phyloP scores from a whole-genome alignment of 1,139 yeast species.

The Scheffersomyces segobiensis region DNA sequence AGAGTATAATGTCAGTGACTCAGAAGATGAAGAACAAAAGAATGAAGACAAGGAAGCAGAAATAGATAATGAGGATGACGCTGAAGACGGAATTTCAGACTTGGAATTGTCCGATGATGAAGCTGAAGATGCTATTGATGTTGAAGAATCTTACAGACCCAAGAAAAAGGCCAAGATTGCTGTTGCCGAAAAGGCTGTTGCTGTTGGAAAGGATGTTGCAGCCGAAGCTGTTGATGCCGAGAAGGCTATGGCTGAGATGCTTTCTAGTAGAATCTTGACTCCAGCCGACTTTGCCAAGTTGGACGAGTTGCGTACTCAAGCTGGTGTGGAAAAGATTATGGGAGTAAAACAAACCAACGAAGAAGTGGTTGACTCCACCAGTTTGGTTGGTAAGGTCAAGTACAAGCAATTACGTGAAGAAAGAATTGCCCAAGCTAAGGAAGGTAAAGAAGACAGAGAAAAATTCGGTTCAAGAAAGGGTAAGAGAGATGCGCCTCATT shows the following conservation, averaged over 20 bases:
- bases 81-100: conserved; percentile 53
- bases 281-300: conserved; percentile 97
- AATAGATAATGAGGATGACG: conserved; percentile 41
- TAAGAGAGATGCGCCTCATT: conserved; percentile 72
- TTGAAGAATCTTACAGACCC: conserved; percentile 22
- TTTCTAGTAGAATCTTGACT: conserved; percentile 77
- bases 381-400: conserved; percentile 80
- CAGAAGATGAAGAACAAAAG: conserved; percentile 45
- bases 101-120: conserved; percentile 23
- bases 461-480: conserved; percentile 88
- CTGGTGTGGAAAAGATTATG: conserved; percentile 78
- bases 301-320: conserved; percentile 80
- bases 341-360: conserved; percentile 66
- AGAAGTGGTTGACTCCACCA: conserved; percentile 78
- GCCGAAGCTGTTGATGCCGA: conserved; percentile 20
- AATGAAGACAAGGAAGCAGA: conserved; percentile 38
- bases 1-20: conserved; percentile 56
- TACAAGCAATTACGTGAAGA: conserved; percentile 89
- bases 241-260: conserved; percentile 59
- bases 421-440: conserved; percentile 80
- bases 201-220: conserved; percentile 6
- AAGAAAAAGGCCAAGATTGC: conserved; percentile 23
- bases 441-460: conserved; percentile 92
- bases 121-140: conserved; percentile 21
- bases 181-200: conserved; percentile 7